phyloP scores from a whole-genome alignment of 352 stramenopile genomes.

The Globisporangium takayamanum region DNA sequence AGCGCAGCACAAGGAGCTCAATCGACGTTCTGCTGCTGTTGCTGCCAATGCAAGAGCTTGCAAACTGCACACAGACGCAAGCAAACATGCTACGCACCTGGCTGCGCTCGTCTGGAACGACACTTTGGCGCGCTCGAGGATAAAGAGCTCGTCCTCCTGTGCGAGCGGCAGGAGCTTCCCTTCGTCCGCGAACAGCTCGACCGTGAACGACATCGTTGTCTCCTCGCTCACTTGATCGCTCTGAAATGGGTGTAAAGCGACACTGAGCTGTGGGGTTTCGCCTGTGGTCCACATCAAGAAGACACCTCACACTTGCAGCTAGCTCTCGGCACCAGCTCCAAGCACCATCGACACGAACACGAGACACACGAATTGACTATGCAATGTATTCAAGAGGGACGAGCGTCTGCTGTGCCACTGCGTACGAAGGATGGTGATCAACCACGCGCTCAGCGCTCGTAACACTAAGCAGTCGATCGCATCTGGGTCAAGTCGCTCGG shows the following conservation, averaged over 20 bases:
- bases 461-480: too few species aligned
- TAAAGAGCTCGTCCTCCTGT: constrained; percentile 78
- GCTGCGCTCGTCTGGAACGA: constrained; percentile 61
- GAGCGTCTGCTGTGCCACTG: too few species aligned
- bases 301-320: too few species aligned
- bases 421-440: background rate
- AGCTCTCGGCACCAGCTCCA: too few species aligned
- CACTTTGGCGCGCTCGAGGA: constrained; percentile 74
- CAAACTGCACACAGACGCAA: background rate
- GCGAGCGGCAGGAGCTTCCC: constrained; percentile 71
- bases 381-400: background rate
- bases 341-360: too few species aligned
- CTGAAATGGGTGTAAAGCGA: constrained; percentile 1
- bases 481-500: too few species aligned
- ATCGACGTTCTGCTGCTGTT: background rate
- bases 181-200: constrained; percentile 65
- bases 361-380: background rate
- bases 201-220: constrained; percentile 61
- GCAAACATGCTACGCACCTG: constrained; percentile 30
- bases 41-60: background rate
- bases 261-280: background rate
- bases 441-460: background rate
- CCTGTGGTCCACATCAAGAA: background rate
- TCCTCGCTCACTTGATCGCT: background rate
- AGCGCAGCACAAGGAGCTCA: background rate